phyloP scores from a whole-genome alignment of 169 alveolate species.

The Hepatocystis sp. region DNA sequence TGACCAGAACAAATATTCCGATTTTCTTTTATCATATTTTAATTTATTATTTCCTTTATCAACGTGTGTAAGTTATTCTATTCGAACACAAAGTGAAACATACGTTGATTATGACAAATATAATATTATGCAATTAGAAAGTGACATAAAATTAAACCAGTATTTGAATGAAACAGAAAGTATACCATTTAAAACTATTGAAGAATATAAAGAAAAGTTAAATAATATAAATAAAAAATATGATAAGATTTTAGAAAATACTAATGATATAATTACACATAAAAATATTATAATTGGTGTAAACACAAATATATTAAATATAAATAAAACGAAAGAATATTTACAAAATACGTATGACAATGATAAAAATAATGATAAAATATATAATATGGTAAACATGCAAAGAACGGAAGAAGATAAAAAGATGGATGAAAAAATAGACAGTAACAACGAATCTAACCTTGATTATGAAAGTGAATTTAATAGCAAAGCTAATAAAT shows the following conservation, averaged over 20 bases:
- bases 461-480: background rate
- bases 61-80: conserved; percentile 47
- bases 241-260: conserved; percentile 30
- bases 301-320: conserved; percentile 40
- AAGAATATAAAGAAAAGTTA: conserved; percentile 49
- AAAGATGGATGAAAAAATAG: conserved; percentile 2
- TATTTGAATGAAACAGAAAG: conserved; percentile 52
- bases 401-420: background rate
- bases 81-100: conserved; percentile 5
- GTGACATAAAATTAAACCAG: conserved; percentile 24
- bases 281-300: conserved; percentile 37
- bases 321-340: conserved; percentile 20
- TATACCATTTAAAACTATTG: conserved; percentile 9
- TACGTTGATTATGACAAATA: conserved; percentile 28
- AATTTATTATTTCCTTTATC: conserved; percentile 24
- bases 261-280: conserved; percentile 10
- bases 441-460: background rate
- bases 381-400: background rate
- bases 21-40: conserved; percentile 14
- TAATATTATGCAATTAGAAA: conserved; percentile 39
- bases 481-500: background rate
- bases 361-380: conserved; percentile 12
- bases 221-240: conserved; percentile 33
- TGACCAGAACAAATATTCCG: background rate
- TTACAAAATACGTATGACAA: conserved; percentile 63